Conservation (phyloP, 2,329 filamentous ascomycete species). For the Colletotrichum sp. region DNA sequence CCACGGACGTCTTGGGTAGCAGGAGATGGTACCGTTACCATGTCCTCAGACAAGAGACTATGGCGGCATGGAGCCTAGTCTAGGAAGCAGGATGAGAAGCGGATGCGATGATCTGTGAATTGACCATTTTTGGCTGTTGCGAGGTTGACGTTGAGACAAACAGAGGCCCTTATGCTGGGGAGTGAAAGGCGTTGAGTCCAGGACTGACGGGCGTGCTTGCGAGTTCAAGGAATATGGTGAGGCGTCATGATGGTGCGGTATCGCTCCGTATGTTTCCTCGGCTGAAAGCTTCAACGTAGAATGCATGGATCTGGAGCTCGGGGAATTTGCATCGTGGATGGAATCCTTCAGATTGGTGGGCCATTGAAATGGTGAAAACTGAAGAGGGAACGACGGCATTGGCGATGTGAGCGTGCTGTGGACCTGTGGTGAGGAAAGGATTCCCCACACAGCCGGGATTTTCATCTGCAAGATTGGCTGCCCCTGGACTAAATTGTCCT, state of each 20-base stretch:
- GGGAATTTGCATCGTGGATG: not conserved
- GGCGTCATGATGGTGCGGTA: not conserved
- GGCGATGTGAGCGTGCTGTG: not conserved
- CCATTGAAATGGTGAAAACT: not conserved
- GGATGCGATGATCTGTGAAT: not conserved
- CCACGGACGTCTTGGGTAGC: constrained; percentile 2
- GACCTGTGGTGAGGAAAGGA: not conserved
- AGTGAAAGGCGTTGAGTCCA: not conserved
- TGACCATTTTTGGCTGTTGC: not conserved
- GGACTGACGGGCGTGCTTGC: not conserved
- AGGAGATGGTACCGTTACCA: not conserved
- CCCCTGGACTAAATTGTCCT: not conserved
- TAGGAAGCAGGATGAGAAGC: not conserved
- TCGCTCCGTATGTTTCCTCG: not conserved
- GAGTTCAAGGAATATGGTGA: not conserved
- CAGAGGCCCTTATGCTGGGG: not conserved
- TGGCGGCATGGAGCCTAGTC: not conserved
- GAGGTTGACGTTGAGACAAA: not conserved
- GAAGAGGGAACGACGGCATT: not conserved
- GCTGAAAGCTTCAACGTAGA: not conserved
- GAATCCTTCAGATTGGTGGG: not conserved
- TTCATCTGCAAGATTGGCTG: not conserved
- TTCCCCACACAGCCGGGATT: constrained; percentile 1
- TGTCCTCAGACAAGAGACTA: not conserved
- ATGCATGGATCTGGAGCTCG: not conserved